phyloP scores from a whole-genome alignment of 768 basidiomycete species.

The Termitomyces heimii region DNA sequence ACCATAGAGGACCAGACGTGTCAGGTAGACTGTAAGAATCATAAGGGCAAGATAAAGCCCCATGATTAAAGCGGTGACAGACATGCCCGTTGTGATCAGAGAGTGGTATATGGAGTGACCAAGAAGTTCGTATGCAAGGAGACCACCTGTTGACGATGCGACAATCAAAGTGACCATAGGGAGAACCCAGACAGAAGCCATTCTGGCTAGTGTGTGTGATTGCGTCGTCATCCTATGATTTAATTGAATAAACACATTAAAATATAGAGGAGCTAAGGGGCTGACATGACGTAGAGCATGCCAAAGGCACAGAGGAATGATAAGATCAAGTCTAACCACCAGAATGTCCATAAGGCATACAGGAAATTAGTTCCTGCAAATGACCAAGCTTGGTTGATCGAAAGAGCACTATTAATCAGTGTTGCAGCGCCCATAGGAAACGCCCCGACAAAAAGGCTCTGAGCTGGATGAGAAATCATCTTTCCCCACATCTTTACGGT shows the following conservation, averaged over 20 bases:
- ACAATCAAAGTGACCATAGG: conserved; percentile 60
- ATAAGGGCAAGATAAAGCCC: conserved; percentile 47
- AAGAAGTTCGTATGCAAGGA: conserved; percentile 38
- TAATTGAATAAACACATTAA: neutral
- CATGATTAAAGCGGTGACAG: conserved; percentile 21
- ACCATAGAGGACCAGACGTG: conserved; percentile 43
- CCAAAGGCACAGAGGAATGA: conserved; percentile 30
- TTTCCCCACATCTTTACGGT: conserved; percentile 23
- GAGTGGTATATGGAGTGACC: conserved; percentile 30
- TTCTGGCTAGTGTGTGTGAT: conserved; percentile 35
- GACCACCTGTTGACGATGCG: conserved; percentile 49
- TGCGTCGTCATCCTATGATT: conserved; percentile 46
- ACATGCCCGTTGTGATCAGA: conserved; percentile 41
- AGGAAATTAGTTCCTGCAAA: conserved; percentile 50
- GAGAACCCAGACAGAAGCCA: conserved; percentile 56
- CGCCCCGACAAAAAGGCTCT: conserved; percentile 37
- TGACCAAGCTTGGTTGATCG: conserved; percentile 36
- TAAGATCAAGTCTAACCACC: conserved; percentile 61
- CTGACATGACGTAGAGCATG: conserved; percentile 18
- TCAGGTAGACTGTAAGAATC: conserved; percentile 47
- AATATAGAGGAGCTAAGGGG: neutral
- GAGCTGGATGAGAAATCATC: conserved; percentile 43
- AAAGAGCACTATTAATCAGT: conserved; percentile 45
- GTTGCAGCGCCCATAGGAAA: conserved; percentile 61
- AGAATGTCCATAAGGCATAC: conserved; percentile 53